Base-by-base conservation (phyloP, 2,329 filamentous ascomycete genomes). In the Penicillium digitatum region DNA sequence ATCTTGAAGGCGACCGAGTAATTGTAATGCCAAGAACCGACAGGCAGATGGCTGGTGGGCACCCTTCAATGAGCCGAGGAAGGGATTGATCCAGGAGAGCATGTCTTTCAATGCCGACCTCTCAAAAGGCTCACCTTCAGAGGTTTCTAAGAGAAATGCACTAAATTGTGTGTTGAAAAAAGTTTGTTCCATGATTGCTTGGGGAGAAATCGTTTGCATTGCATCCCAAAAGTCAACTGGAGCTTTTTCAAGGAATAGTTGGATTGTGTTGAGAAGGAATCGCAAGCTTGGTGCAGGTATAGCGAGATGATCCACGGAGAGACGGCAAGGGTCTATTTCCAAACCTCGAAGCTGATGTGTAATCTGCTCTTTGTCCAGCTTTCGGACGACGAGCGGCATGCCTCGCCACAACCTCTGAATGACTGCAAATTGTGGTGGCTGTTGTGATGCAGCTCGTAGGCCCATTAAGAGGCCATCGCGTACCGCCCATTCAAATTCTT, bases 401-500 rank as follows among this genome's bases (percentile, higher is more conserved):
- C 87, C 90, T 63, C 83, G 79, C 93, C 93, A 97, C 64, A 95
- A 91, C 29, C 82, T 80, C 61, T 87, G 81, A 4, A 95, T 82
- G 47, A 82, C 76, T 50, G 76, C 69, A 40, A 75, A 61, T 59
- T 79, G 79, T 16, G 78, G 71, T 22, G 81, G 81, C 52, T 78
- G 80, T 56, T 79, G 76, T 46, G 82, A 81, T 2, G 87, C 84
- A 27, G 81, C 79, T 47, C 81, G 76, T 56, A 96, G 84, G 8
- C 85, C 86, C 52, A 81, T 78, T 35, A 85, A 76, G 18, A 97
- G 78, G 32, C 87, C 85, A 57, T 89, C 87, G 59, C 86, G 86
- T 38, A 96, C 85, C 11, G 89, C 89, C 87, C 89, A 95, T 40
- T 96, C 89, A 69, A 96, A 97, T 61, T 94, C 88, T 34, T 85